Percentiles rank a stretch among this genome's conserved stretches.
phyloP scores from a whole-genome alignment of 805 yeast species.

The Saccharomycopsis javanensis region DNA sequence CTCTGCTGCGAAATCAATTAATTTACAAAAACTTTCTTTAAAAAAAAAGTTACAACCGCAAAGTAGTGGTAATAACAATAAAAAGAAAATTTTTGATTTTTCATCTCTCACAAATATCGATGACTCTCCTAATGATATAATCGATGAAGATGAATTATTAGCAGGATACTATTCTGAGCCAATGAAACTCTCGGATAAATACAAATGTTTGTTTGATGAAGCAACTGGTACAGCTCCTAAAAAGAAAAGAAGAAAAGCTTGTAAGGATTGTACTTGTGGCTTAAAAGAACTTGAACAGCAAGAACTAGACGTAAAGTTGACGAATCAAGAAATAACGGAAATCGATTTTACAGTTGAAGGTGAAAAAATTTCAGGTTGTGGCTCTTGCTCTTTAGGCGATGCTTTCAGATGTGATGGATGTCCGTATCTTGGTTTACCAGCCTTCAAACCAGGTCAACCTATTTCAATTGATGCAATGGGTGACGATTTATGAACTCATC shows the following conservation, averaged over 20 bases:
- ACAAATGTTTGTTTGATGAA: constrained; percentile 24
- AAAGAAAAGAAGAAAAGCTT: constrained; percentile 71
- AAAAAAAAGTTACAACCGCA: background rate
- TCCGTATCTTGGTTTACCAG: constrained; percentile 94
- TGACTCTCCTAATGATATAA: constrained; percentile 21
- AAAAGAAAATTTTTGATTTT: background rate
- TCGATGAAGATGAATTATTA: constrained; percentile 34
- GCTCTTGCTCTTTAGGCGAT: constrained; percentile 94
- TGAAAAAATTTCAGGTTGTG: constrained; percentile 78
- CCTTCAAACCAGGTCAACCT: constrained; percentile 95
- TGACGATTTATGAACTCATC: constrained; percentile 64
- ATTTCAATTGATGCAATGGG: constrained; percentile 66
- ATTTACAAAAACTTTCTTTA: background rate
- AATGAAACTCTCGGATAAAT: constrained; percentile 40
- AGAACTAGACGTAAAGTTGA: constrained; percentile 20
- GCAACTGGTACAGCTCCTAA: constrained; percentile 33
- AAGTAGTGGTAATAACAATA: background rate
- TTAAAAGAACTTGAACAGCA: constrained; percentile 65
- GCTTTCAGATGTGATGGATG: constrained; percentile 98
- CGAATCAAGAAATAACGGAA: constrained; percentile 24
- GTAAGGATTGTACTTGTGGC: constrained; percentile 98
- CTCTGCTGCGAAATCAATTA: background rate
- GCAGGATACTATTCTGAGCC: constrained; percentile 42
- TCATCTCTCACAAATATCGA: background rate
- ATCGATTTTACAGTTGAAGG: constrained; percentile 21